These are phyloP conservation scores for Exserohilum turcica DNA, from an alignment of 2,329 filamentous ascomycete species.

Conservation along the genomic window DNA sequence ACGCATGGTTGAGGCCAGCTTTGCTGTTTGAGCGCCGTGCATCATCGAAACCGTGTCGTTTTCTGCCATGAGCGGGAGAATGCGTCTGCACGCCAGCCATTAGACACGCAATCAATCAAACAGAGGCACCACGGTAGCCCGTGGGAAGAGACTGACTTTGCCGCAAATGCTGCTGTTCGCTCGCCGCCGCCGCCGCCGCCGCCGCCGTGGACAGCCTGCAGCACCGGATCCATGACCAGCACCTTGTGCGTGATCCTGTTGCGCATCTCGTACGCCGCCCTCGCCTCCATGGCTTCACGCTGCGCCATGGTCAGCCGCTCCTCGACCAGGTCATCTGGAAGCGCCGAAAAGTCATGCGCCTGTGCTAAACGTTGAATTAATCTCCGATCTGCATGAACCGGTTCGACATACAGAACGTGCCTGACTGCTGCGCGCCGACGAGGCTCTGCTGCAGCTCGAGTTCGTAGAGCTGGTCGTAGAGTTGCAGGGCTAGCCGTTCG, in stretches of 20 bases:
- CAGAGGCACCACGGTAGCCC: too few species aligned
- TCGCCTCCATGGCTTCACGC: slow-evolving; percentile 70
- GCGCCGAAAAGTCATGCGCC: slow-evolving; percentile 38
- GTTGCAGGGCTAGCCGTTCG: slow-evolving; percentile 68
- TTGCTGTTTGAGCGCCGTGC: slow-evolving; percentile 64
- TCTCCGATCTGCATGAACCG: neutral
- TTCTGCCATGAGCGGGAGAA: slow-evolving; percentile 68
- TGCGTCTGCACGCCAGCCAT: slow-evolving; percentile 56
- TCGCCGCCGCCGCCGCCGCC: too few species aligned
- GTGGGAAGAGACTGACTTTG: slow-evolving; percentile 64
- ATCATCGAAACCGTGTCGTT: slow-evolving; percentile 70
- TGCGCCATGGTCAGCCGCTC: slow-evolving; percentile 61
- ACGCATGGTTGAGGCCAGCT: slow-evolving; percentile 58
- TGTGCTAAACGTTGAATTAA: slow-evolving; percentile 32
- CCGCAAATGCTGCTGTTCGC: slow-evolving; percentile 66
- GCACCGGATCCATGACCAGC: slow-evolving; percentile 72
- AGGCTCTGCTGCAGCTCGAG: slow-evolving; percentile 74
- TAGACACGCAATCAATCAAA: slow-evolving; percentile 8
- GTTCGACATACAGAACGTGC: slow-evolving; percentile 22
- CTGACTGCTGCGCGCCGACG: slow-evolving; percentile 54
- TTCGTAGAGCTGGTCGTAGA: slow-evolving; percentile 74
- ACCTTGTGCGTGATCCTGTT: slow-evolving; percentile 72
- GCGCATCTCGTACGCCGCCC: slow-evolving; percentile 70
- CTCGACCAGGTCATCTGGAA: slow-evolving; percentile 59
- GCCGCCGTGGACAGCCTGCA: slow-evolving; percentile 77